These are phyloP conservation scores for Pythium sp. DNA, from an alignment of 352 stramenopile genomes.

Conservation along the genomic window DNA sequence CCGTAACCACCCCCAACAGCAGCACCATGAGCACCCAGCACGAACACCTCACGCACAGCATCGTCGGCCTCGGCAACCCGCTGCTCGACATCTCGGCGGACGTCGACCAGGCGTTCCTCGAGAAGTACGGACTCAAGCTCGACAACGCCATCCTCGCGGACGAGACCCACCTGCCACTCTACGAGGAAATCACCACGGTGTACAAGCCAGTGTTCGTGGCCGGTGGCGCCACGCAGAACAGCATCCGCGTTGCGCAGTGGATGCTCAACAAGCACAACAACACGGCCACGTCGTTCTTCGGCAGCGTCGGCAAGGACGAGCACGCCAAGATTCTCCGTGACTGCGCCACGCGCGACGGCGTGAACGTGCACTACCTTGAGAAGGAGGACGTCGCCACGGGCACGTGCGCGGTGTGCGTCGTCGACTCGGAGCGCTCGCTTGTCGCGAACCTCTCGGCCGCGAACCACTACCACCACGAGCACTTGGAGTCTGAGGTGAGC, in stretches of 20 bases:
- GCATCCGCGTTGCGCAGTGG: slow-evolving; percentile 99
- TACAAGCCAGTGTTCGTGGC: slow-evolving; percentile 96
- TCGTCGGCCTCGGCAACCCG: slow-evolving; percentile 98
- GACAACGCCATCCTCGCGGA: slow-evolving; percentile 98
- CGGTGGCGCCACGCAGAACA: slow-evolving; percentile 98
- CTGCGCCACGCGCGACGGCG: slow-evolving; percentile 93
- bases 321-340: slow-evolving; percentile 92
- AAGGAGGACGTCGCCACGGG: slow-evolving; percentile 92
- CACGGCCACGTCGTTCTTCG: slow-evolving; percentile 93
- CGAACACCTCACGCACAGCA: slow-evolving; percentile 61
- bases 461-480: slow-evolving; percentile 97
- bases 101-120: slow-evolving; percentile 92
- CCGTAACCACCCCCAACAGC: not conserved
- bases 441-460: slow-evolving; percentile 97
- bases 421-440: slow-evolving; percentile 95
- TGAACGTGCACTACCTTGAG: slow-evolving; percentile 97
- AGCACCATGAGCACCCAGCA: slow-evolving; percentile 27
- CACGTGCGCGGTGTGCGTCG: slow-evolving; percentile 97
- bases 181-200: slow-evolving; percentile 90
- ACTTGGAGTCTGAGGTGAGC: slow-evolving; percentile 83
- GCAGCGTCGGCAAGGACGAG: slow-evolving; percentile 95
- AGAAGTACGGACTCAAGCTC: slow-evolving; percentile 95
- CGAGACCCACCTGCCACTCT: slow-evolving; percentile 97
- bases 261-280: slow-evolving; percentile 92
- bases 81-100: slow-evolving; percentile 98